Base-by-base conservation (phyloP, 352 stramenopile species). In the Pythium chondricola region DNA sequence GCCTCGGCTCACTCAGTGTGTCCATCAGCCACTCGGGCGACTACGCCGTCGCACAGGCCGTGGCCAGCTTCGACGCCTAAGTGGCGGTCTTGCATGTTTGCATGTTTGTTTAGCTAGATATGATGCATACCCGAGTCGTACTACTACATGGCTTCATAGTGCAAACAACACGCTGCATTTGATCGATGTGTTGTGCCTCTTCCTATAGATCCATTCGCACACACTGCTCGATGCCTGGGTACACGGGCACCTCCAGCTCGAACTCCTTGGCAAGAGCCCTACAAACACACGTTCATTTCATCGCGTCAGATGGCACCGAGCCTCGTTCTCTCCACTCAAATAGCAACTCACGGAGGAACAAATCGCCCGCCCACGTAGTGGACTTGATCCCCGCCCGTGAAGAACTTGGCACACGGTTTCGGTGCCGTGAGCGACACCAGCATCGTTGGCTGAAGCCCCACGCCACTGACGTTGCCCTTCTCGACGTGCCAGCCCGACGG, bases 401-500 rank as follows among this genome's bases (percentile, higher is more conserved):
- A 99, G 40, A 71, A 66, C 39, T 85, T 72, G 0, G 93, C 81
- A 30, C 87, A 98, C 2, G 87, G 54, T 68, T 99, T 99, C 6
- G 97, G 97, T 6, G 95, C 91, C 4, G 97, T 99, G 14, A 99
- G 74, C 24, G 95, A 99, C 3, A 99, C 67, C 22, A 99, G 72
- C 63, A 98, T 95, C 36, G 96, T 67, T 16, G 95, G 94, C 17
- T 87, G 56, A 48, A 98, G 85, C 22, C 86, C 76, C 9, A 79
- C 43, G 30, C 84, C 81, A 26, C 42, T 61, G 32, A 90, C 77
- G 36, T 93, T 88, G 69, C 81, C 83, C 48, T 68, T 63, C 56
- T 99, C 89, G 11, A 99, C 96, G 58, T 99, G 81, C 96, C 96
- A 99, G 8, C 96, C 97, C 3, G 93, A 98, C 0, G 97, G 97